These are phyloP conservation scores for Penicillium coffeae DNA, from an alignment of 495 filamentous ascomycete species.

Conservation along the genomic window DNA sequence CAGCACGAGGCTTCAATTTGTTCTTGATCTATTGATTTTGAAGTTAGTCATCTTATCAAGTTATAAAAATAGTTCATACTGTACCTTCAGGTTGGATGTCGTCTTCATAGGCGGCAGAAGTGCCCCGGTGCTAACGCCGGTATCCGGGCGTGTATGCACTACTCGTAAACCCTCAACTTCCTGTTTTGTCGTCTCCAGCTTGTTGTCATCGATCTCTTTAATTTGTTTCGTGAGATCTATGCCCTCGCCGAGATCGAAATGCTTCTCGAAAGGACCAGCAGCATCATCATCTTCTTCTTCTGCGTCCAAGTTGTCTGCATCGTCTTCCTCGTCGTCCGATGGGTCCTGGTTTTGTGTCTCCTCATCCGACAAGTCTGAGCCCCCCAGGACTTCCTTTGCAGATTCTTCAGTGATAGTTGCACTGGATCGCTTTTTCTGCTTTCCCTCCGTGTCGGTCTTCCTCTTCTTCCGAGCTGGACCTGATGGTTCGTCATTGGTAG, in stretches of 20 bases:
- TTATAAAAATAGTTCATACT: neutral
- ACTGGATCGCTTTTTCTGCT: slow-evolving; percentile 10
- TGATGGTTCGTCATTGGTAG: slow-evolving; percentile 42
- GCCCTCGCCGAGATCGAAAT: slow-evolving; percentile 66
- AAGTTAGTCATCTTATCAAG: neutral
- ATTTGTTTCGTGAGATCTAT: slow-evolving; percentile 51
- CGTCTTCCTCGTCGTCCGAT: slow-evolving; percentile 27
- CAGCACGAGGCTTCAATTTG: slow-evolving; percentile 36
- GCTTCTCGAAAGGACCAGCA: slow-evolving; percentile 73
- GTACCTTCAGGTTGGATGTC: slow-evolving; percentile 36
- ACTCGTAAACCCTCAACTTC: slow-evolving; percentile 46
- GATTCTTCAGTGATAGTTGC: slow-evolving; percentile 24
- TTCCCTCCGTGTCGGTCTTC: slow-evolving; percentile 50
- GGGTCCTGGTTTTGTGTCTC: slow-evolving; percentile 32
- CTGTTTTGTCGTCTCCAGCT: slow-evolving; percentile 52
- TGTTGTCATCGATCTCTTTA: slow-evolving; percentile 46
- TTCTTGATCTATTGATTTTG: slow-evolving; percentile 37
- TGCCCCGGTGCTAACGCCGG: slow-evolving; percentile 18
- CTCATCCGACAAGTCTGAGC: slow-evolving; percentile 40
- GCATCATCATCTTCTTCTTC: slow-evolving; percentile 33
- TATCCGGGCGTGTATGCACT: slow-evolving; percentile 38
- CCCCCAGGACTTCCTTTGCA: slow-evolving; percentile 26
- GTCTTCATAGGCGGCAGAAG: slow-evolving; percentile 36
- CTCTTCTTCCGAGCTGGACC: slow-evolving; percentile 62
- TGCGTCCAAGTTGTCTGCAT: slow-evolving; percentile 44